Evolutionary conservation across 495 filamentous ascomycete species (phyloP).

Genomic region (Cenococcum geophilum): DNA sequence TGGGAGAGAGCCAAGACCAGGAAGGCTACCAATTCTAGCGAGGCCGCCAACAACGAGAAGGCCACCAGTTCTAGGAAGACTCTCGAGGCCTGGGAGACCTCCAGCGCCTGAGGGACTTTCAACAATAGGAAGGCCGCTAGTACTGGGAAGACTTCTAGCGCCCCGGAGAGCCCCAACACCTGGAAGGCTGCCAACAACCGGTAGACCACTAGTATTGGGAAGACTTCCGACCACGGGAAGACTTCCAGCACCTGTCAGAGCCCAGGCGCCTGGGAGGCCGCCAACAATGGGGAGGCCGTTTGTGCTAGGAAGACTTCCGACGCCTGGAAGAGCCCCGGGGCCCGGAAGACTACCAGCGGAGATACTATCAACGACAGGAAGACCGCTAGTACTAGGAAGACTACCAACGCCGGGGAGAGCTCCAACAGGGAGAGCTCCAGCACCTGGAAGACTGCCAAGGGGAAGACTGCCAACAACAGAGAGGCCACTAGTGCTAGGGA

Average conservation of each 20-base stretch:
- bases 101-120: no score
- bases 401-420: no score
- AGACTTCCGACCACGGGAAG: constrained; percentile 13
- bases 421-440: no score
- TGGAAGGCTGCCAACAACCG: constrained; percentile 1
- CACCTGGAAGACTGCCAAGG: no score
- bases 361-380: background rate
- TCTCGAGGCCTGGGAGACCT: no score
- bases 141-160: no score
- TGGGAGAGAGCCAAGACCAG: no score
- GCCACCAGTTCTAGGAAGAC: background rate
- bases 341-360: background rate
- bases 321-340: background rate
- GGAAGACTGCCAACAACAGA: background rate
- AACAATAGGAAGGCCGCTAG: no score
- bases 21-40: no score
- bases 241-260: background rate
- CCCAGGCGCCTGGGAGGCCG: no score
- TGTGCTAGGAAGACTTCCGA: background rate
- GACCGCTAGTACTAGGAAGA: background rate
- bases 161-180: background rate
- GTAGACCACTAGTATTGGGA: background rate
- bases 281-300: no score
- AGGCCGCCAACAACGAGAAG: constrained; percentile 1
- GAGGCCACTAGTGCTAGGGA: background rate